A percentile compares a stretch with the other conserved stretches of the same genome.
phyloP scores from a whole-genome alignment of 306 rosid species.

The Cyamopsis tetragonoloba region DNA sequence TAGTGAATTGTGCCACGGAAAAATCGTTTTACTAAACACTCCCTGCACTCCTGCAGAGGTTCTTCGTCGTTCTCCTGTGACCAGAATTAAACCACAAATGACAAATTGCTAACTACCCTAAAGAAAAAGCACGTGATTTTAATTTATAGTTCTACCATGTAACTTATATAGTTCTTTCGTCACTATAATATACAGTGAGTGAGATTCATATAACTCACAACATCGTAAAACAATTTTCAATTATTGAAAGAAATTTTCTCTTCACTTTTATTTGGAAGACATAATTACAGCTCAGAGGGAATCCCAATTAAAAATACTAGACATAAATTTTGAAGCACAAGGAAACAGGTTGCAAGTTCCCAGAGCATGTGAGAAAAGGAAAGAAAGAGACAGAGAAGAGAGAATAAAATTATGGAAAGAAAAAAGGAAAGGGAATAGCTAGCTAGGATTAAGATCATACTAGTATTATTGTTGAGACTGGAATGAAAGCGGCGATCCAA shows the following conservation, averaged over 20 bases:
- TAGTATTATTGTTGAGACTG: no score
- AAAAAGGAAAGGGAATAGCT: background rate
- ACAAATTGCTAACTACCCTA: constrained; percentile 4
- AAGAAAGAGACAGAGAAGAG: no score
- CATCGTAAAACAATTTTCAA: background rate
- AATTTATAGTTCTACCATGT: no score
- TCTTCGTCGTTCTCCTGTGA: background rate
- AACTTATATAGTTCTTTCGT: no score
- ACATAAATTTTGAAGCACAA: background rate
- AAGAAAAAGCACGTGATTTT: constrained; percentile 19
- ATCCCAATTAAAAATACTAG: no score
- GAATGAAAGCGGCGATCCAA: constrained; percentile 34
- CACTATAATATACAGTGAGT: no score
- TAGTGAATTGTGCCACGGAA: background rate
- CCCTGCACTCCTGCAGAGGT: no score
- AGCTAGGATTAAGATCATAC: no score
- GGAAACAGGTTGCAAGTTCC: constrained; percentile 18
- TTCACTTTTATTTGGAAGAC: no score
- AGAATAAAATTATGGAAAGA: no score
- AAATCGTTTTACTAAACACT: background rate
- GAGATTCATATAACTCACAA: background rate
- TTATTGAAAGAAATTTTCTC: no score
- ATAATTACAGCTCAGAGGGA: background rate
- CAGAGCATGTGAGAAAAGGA: background rate
- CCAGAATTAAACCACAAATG: background rate